Evolutionary conservation across 306 rosid species (phyloP).

Genomic region (Prunus mira): DNA sequence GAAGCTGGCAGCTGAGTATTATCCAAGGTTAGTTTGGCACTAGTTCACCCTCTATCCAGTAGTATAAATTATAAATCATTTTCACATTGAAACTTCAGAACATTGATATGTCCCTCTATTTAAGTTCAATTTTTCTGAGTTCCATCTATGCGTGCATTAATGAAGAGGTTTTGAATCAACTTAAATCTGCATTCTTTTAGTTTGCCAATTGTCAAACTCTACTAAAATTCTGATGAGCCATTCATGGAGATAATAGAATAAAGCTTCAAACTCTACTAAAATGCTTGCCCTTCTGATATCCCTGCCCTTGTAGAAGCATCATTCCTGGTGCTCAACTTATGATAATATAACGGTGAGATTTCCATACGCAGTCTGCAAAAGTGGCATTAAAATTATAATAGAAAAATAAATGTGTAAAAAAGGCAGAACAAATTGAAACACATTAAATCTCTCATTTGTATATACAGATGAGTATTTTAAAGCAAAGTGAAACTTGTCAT

Average conservation of each 20-base stretch:
- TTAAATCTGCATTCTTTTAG: conserved; percentile 1
- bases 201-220: background rate
- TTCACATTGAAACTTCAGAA: background rate
- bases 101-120: background rate
- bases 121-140: background rate
- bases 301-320: background rate
- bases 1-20: conserved; percentile 70
- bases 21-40: conserved; percentile 52
- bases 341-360: background rate
- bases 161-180: background rate
- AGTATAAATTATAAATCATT: background rate
- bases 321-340: background rate
- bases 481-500: background rate
- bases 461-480: background rate
- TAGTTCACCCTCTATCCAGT: background rate
- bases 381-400: background rate
- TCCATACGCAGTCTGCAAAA: background rate
- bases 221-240: background rate
- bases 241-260: background rate
- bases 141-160: background rate
- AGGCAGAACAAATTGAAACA: background rate
- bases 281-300: background rate
- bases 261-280: background rate
- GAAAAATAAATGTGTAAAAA: background rate
- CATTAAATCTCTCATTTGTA: background rate